Conservation (phyloP, 306 rosid species). For the Malus orientalis region DNA sequence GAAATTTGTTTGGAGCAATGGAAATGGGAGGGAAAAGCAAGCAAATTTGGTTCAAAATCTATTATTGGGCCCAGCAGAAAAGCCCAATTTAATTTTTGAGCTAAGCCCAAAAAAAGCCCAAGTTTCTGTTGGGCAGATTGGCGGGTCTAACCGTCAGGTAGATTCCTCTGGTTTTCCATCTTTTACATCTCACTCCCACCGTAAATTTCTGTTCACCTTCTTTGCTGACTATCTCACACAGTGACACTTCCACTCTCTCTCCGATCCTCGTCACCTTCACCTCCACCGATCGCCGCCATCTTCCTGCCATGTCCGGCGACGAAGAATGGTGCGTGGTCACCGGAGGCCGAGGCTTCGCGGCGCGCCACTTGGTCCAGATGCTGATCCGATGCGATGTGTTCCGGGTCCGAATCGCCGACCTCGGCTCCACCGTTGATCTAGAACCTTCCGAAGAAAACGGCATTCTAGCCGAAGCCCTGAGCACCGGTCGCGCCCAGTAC, state of each 20-base stretch:
- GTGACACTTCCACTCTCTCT: background rate
- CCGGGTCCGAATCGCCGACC: conserved; percentile 72
- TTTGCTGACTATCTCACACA: background rate
- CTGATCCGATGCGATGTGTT: conserved; percentile 40
- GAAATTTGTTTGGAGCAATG: conserved; percentile 4
- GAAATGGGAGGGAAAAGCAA: conserved; percentile 17
- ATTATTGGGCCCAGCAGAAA: background rate
- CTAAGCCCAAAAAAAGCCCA: background rate
- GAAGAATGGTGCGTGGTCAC: conserved; percentile 83
- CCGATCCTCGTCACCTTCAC: background rate
- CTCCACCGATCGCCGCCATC: background rate
- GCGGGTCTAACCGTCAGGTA: background rate
- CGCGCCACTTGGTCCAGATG: conserved; percentile 83
- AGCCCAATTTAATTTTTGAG: background rate
- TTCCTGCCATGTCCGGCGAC: conserved; percentile 29
- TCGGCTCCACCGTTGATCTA: conserved; percentile 52
- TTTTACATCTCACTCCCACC: background rate
- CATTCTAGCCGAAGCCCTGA: conserved; percentile 59
- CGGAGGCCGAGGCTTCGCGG: conserved; percentile 95
- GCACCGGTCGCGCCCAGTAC: conserved; percentile 68
- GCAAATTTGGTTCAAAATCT: background rate
- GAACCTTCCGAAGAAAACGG: conserved; percentile 56
- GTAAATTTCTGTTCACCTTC: background rate
- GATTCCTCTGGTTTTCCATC: background rate
- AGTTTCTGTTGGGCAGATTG: background rate